Conservation (phyloP, 176 grass and related monocot genomes). For the Cenchrus purpureus region DNA sequence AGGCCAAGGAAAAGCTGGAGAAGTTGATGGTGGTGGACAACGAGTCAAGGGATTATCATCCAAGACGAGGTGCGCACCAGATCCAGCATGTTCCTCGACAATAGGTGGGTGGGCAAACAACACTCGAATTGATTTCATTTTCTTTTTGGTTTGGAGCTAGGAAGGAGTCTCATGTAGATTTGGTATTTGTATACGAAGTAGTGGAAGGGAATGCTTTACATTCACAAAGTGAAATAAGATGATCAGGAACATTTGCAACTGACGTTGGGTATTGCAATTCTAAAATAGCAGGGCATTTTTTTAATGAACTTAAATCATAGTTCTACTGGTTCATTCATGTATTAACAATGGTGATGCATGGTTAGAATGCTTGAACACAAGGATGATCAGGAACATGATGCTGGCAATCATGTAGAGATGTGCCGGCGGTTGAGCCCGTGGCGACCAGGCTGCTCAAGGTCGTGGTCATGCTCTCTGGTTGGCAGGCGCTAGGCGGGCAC, state of each 20-base stretch:
- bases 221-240: background rate
- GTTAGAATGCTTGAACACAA: background rate
- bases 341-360: background rate
- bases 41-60: slow-evolving; percentile 62
- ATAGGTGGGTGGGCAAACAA: slow-evolving; percentile 58
- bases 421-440: slow-evolving; percentile 47
- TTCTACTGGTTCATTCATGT: background rate
- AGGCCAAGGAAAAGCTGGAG: slow-evolving; percentile 87
- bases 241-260: background rate
- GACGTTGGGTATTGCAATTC: background rate
- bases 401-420: background rate
- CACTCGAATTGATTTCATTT: slow-evolving; percentile 8
- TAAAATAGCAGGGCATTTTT: background rate
- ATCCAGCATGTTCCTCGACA: slow-evolving; percentile 87
- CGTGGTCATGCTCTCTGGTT: slow-evolving; percentile 85
- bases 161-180: slow-evolving; percentile 9
- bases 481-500: slow-evolving; percentile 84
- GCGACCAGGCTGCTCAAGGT: slow-evolving; percentile 58
- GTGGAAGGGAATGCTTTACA: slow-evolving; percentile 22
- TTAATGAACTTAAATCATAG: background rate
- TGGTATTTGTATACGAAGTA: background rate
- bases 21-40: slow-evolving; percentile 90
- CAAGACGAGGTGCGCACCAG: slow-evolving; percentile 74
- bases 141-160: background rate
- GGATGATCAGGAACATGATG: too few species aligned